phyloP scores from a whole-genome alignment of 805 yeast genomes.

The Blastobotrys attinorum region DNA sequence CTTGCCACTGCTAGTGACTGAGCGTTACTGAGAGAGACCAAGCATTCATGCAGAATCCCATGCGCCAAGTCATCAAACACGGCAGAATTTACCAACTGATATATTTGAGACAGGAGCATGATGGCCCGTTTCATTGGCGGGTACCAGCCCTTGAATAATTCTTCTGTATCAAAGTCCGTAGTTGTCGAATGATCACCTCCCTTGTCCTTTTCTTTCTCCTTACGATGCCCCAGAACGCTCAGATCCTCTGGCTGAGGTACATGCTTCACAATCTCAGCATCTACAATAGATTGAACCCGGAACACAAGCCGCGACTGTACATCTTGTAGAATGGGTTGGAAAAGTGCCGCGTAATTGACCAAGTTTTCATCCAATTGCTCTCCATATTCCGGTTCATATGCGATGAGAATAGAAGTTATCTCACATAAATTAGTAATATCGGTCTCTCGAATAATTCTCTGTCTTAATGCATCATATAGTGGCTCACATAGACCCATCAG shows the following conservation, averaged over 20 bases:
- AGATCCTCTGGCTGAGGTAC: conserved; percentile 64
- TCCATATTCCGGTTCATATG: conserved; percentile 28
- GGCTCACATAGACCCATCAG: conserved; percentile 65
- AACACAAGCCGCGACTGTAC: conserved; percentile 76
- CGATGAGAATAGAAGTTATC: conserved; percentile 58
- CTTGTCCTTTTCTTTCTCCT: conserved; percentile 3
- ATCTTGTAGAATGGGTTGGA: conserved; percentile 66
- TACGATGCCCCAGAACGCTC: conserved; percentile 35
- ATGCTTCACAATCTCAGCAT: conserved; percentile 57
- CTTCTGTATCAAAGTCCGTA: conserved; percentile 12
- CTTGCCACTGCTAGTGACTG: conserved; percentile 37
- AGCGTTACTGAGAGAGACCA: conserved; percentile 51
- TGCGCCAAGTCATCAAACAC: conserved; percentile 89
- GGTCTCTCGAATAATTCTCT: conserved; percentile 59
- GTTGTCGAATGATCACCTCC: conserved; percentile 12
- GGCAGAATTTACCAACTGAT: conserved; percentile 63
- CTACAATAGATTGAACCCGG: conserved; percentile 66
- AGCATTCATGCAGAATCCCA: conserved; percentile 71
- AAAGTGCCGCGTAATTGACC: conserved; percentile 45
- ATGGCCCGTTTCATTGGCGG: conserved; percentile 67
- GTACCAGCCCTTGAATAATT: conserved; percentile 40
- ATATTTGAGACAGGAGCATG: conserved; percentile 63
- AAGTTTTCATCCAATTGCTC: conserved; percentile 9
- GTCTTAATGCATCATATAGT: conserved; percentile 61
- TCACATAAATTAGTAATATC: conserved; percentile 67